Conservation (phyloP, 495 filamentous ascomycete species). For the Pseudevernia furfuracea region DNA sequence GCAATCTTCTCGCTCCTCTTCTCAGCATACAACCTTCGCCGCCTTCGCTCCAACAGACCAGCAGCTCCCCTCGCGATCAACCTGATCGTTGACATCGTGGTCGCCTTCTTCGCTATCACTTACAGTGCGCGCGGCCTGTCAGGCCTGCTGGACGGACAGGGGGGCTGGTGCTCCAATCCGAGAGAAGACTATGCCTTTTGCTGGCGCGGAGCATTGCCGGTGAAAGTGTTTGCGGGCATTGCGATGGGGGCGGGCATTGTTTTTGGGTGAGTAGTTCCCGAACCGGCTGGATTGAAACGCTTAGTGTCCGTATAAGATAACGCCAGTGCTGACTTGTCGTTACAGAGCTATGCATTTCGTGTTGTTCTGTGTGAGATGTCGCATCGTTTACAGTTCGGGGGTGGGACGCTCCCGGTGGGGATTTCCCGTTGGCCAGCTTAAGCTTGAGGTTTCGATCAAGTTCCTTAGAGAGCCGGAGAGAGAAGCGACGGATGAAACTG, state of each 20-base stretch:
- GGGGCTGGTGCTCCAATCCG: neutral
- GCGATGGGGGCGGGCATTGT: neutral
- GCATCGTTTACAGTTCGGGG: neutral
- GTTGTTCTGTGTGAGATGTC: neutral
- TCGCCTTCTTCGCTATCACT: constrained; percentile 7
- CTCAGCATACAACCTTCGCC: neutral
- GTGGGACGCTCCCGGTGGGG: neutral
- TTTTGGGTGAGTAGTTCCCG: constrained; percentile 2
- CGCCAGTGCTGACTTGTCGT: neutral
- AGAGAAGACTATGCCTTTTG: neutral
- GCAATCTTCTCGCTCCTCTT: constrained; percentile 9
- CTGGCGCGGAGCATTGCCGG: neutral
- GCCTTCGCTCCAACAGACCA: neutral
- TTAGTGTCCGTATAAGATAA: neutral
- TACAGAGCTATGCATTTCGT: neutral
- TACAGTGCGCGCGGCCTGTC: constrained; percentile 3
- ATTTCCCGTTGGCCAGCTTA: neutral
- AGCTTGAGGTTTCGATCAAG: constrained; percentile 7
- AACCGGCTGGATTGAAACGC: neutral
- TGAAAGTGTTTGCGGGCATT: neutral
- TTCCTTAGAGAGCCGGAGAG: neutral
- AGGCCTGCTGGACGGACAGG: neutral
- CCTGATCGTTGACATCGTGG: neutral
- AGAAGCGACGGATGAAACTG: neutral
- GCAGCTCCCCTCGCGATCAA: neutral